Base-by-base conservation (phyloP, 2,329 filamentous ascomycete species). In the Apiospora phragmitis region DNA sequence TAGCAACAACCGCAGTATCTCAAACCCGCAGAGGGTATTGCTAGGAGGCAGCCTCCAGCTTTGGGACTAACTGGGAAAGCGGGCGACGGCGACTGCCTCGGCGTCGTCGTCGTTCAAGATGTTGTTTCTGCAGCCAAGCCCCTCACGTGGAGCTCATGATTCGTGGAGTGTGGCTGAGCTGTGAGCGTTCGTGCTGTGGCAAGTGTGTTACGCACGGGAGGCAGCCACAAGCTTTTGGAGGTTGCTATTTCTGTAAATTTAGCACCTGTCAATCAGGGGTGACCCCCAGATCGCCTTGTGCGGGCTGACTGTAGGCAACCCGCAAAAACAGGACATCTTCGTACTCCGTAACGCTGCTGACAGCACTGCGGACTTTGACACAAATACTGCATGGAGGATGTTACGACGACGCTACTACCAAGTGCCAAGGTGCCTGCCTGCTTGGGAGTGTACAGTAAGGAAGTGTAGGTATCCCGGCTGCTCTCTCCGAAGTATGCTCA, bases 241-340 rank as follows among this genome's bases (percentile, higher is more conserved):
- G 55, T 11, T 24, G 55, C 55, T 62, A 62, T 62, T 62, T 62
- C 24, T 32, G 55, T 62, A n/a, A n/a, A n/a, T 21, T 62, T 62
- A 62, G 55, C 55, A 38, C 55, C 55, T 62, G 55, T 62, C 55
- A 62, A 38, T 38, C 55, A 62, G 55, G 55, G 55, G 55, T n/a
- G 9, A n/a, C 55, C 55, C 55, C 55, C 29, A 62, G 32, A 62
- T 62, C 26, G 55, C 55, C 55, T 21, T 24, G 55, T 32, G 55
- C 55, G 21, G 14, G 55, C 55, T 62, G 55, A 62, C 32, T 62
- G 29, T 62, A 59, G 16, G 51, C 32, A 62, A 62, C 55, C 55
- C 29, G 55, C 55, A 62, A 62, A 62, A 62, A 38, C 29, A 32
- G 26, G 49, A 16, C 49, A 16, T 55, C 55, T 29, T 62, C 55